These are phyloP conservation scores for Lepidium africanum DNA, from an alignment of 345 rosid species.

Conservation along the genomic window DNA sequence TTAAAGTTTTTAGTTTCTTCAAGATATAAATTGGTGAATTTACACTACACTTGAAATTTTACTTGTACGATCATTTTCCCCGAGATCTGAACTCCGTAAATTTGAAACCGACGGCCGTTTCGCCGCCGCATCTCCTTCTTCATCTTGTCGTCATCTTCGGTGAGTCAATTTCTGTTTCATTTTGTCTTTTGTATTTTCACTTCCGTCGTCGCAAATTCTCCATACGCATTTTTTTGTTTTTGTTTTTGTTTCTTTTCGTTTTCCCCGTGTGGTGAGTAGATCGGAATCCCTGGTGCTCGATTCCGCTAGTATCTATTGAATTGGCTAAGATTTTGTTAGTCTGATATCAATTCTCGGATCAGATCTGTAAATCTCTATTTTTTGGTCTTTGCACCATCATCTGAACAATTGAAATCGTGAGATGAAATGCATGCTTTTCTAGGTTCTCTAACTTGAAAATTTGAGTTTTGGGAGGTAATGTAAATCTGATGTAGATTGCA, in stretches of 20 bases:
- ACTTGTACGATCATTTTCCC: conserved; percentile 5
- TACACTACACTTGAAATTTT: neutral
- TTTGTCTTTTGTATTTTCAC: neutral
- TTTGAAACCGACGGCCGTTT: neutral
- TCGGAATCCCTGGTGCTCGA: neutral
- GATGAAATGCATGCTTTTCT: neutral
- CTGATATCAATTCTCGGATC: neutral
- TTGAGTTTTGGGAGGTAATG: neutral
- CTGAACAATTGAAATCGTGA: neutral
- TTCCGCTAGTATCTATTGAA: neutral
- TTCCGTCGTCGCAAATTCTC: neutral
- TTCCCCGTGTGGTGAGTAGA: conserved; percentile 6
- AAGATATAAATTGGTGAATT: conserved; percentile 1
- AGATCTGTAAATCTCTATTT: conserved; percentile 2
- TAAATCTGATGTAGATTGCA: neutral
- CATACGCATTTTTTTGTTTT: neutral
- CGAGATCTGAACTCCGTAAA: conserved; percentile 6
- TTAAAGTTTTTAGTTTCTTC: neutral
- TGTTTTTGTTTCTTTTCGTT: neutral
- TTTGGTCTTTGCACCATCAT: neutral
- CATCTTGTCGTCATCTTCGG: neutral
- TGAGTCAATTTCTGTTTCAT: neutral
- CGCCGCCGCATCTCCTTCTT: neutral
- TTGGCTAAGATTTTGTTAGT: neutral
- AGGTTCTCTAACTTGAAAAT: neutral